These are phyloP conservation scores for Globisporangium ultimum DNA, from an alignment of 352 stramenopile genomes.

Conservation along the genomic window DNA sequence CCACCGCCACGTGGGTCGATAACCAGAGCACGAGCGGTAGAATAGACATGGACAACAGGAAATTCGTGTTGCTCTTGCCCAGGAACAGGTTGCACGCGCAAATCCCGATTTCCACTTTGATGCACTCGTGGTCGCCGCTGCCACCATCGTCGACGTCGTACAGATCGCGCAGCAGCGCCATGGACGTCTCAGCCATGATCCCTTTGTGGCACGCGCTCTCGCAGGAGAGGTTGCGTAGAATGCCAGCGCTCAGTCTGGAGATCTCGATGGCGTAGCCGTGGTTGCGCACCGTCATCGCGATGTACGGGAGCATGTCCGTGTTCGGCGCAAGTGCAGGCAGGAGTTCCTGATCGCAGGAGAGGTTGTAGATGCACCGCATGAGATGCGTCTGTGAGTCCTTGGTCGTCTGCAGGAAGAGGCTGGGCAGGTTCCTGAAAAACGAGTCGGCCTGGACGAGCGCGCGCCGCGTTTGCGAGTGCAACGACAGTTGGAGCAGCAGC, in stretches of 20 bases:
- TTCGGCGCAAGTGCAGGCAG: constrained; percentile 17
- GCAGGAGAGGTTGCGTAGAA: constrained; percentile 59
- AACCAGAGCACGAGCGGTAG: constrained; percentile 60
- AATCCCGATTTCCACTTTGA: constrained; percentile 46
- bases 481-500: constrained; percentile 58
- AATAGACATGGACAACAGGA: constrained; percentile 40
- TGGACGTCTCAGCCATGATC: constrained; percentile 39
- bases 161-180: constrained; percentile 38
- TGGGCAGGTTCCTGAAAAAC: constrained; percentile 21
- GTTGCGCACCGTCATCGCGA: constrained; percentile 20
- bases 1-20: constrained; percentile 19
- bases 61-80: constrained; percentile 54
- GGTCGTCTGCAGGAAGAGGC: constrained; percentile 29
- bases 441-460: constrained; percentile 14
- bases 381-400: constrained; percentile 37
- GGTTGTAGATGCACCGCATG: constrained; percentile 58
- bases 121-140: constrained; percentile 12
- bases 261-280: constrained; percentile 19
- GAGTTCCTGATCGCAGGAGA: constrained; percentile 41
- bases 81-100: constrained; percentile 70
- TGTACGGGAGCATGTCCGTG: constrained; percentile 18
- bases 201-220: constrained; percentile 26
- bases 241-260: constrained; percentile 19
- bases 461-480: constrained; percentile 31
- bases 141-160: constrained; percentile 41